Evolutionary conservation across 169 alveolate species (phyloP).

Genomic region (Eimeria tenella): DNA sequence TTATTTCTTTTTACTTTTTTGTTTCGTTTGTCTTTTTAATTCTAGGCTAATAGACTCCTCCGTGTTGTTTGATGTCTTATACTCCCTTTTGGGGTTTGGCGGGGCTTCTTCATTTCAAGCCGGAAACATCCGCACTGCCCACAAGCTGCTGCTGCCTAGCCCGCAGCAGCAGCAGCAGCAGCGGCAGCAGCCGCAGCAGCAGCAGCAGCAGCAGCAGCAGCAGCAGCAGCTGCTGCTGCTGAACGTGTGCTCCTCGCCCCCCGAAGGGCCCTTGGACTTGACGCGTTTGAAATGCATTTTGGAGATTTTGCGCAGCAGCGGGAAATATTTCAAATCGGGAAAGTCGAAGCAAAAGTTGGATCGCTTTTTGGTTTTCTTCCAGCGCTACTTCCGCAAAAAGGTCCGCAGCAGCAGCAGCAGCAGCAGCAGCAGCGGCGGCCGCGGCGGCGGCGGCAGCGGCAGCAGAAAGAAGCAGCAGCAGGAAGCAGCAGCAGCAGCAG

Average conservation of each 20-base stretch:
- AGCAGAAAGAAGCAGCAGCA: neutral
- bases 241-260: slow-evolving; percentile 14
- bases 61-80: slow-evolving; percentile 59
- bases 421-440: slow-evolving; percentile 7
- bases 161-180: neutral
- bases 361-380: slow-evolving; percentile 71
- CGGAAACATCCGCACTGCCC: slow-evolving; percentile 28
- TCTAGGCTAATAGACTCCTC: slow-evolving; percentile 63
- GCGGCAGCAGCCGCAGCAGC: neutral
- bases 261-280: slow-evolving; percentile 37
- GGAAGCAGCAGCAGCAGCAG: too few species aligned
- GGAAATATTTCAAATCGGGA: slow-evolving; percentile 58
- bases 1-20: neutral
- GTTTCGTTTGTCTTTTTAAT: too few species aligned
- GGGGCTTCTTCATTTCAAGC: slow-evolving; percentile 22
- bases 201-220: neutral
- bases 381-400: slow-evolving; percentile 46
- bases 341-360: slow-evolving; percentile 46
- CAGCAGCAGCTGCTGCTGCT: neutral
- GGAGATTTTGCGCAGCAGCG: slow-evolving; percentile 43
- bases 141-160: neutral
- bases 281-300: slow-evolving; percentile 38
- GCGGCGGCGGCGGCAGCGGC: neutral
- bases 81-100: slow-evolving; percentile 72
- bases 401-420: neutral